phyloP scores from a whole-genome alignment of 176 grass and related monocot genomes.

The Canna indica region DNA sequence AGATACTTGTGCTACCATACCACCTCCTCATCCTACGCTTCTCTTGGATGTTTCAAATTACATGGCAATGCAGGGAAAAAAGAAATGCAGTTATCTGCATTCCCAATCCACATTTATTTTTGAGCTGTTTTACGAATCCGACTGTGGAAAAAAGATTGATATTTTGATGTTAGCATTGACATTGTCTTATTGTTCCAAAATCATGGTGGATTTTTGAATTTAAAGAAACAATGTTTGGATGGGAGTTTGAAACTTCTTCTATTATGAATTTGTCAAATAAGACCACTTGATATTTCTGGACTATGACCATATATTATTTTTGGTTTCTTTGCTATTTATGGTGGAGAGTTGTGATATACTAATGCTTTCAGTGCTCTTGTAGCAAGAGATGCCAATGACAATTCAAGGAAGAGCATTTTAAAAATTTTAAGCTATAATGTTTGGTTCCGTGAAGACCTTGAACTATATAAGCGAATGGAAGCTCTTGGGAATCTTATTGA shows the following conservation, averaged over 20 bases:
- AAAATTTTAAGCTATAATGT: slow-evolving; percentile 93
- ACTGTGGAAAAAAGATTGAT: no score
- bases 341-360: slow-evolving; percentile 8
- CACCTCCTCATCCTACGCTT: background rate
- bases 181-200: background rate
- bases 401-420: slow-evolving; percentile 32
- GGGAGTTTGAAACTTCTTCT: background rate
- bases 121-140: no score
- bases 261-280: background rate
- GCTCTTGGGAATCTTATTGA: slow-evolving; percentile 56
- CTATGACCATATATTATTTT: background rate
- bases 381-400: slow-evolving; percentile 16
- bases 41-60: background rate
- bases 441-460: slow-evolving; percentile 86
- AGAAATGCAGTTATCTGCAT: background rate
- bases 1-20: background rate
- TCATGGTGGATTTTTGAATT: background rate
- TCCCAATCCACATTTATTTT: no score
- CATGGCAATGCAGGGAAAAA: background rate
- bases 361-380: background rate
- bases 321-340: slow-evolving; percentile 8
- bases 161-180: background rate
- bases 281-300: background rate
- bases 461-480: slow-evolving; percentile 55
- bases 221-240: background rate